Evolutionary conservation across 73 alveolate species (phyloP).

Genomic region (Paramecium sonneborni): DNA sequence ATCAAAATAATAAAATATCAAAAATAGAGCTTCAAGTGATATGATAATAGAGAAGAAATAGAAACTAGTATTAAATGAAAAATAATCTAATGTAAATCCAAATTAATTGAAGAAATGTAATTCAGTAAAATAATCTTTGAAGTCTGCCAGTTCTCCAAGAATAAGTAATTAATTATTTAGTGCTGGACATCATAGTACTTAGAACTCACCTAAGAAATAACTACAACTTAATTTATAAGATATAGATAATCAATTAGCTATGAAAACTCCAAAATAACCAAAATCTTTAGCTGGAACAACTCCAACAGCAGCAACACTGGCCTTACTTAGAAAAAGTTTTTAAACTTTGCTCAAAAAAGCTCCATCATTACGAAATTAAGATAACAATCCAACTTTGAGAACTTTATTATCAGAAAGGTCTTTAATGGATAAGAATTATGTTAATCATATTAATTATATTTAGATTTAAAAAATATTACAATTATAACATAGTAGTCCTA

Average conservation of each 20-base stretch:
- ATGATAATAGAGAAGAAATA: neutral
- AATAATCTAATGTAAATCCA: neutral
- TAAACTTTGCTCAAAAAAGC: neutral
- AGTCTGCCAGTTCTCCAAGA: constrained; percentile 22
- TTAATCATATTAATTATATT: neutral
- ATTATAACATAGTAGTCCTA: constrained; percentile 39
- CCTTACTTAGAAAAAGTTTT: constrained; percentile 30
- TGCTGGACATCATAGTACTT: constrained; percentile 14
- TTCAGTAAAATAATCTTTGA: neutral
- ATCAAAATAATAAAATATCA: neutral
- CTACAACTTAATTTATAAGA: constrained; percentile 22
- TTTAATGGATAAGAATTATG: constrained; percentile 48
- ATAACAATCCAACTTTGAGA: constrained; percentile 35
- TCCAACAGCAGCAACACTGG: constrained; percentile 13
- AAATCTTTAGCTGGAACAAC: neutral
- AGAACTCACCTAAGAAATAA: neutral
- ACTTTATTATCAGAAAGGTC: constrained; percentile 38
- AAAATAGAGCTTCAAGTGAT: constrained; percentile 42
- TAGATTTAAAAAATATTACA: constrained; percentile 47
- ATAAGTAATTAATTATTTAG: neutral
- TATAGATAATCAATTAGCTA: neutral
- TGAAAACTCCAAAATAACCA: constrained; percentile 14
- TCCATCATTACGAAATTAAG: neutral
- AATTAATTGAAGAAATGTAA: neutral
- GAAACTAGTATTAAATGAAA: neutral